phyloP scores from a whole-genome alignment of 352 stramenopile genomes.

The Pythium aquatile region DNA sequence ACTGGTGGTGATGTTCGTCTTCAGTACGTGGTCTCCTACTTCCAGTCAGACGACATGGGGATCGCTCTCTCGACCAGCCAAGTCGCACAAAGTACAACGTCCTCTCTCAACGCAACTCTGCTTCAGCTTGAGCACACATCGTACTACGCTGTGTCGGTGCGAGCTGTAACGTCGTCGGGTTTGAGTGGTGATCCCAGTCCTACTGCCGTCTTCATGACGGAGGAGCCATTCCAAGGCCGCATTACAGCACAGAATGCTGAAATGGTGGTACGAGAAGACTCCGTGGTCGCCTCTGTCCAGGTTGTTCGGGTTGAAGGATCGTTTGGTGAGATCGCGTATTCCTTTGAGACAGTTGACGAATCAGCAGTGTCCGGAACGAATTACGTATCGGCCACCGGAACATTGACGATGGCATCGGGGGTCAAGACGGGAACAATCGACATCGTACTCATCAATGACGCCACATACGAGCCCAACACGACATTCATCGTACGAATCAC shows the following conservation, averaged over 20 bases:
- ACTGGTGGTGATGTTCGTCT: slow-evolving; percentile 44
- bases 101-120: slow-evolving; percentile 12
- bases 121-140: slow-evolving; percentile 32
- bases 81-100: slow-evolving; percentile 16
- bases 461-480: slow-evolving; percentile 39
- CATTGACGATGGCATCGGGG: slow-evolving; percentile 28
- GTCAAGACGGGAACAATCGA: slow-evolving; percentile 31
- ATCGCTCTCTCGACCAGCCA: slow-evolving; percentile 9
- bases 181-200: slow-evolving; percentile 30
- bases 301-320: slow-evolving; percentile 52
- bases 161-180: slow-evolving; percentile 34
- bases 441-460: slow-evolving; percentile 47
- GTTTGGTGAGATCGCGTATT: slow-evolving; percentile 39
- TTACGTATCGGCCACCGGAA: slow-evolving; percentile 24
- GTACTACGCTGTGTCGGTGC: slow-evolving; percentile 36
- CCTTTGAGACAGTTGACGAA: slow-evolving; percentile 36
- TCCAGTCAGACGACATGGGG: slow-evolving; percentile 27
- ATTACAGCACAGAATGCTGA: slow-evolving; percentile 26
- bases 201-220: slow-evolving; percentile 30
- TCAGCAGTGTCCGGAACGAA: slow-evolving; percentile 36
- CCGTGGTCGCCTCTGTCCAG: slow-evolving; percentile 25
- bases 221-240: slow-evolving; percentile 33
- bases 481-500: slow-evolving; percentile 40
- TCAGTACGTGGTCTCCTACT: slow-evolving; percentile 48
- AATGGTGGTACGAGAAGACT: slow-evolving; percentile 35